These are phyloP conservation scores for Amanita exitialis DNA, from an alignment of 768 basidiomycete genomes.

Conservation along the genomic window DNA sequence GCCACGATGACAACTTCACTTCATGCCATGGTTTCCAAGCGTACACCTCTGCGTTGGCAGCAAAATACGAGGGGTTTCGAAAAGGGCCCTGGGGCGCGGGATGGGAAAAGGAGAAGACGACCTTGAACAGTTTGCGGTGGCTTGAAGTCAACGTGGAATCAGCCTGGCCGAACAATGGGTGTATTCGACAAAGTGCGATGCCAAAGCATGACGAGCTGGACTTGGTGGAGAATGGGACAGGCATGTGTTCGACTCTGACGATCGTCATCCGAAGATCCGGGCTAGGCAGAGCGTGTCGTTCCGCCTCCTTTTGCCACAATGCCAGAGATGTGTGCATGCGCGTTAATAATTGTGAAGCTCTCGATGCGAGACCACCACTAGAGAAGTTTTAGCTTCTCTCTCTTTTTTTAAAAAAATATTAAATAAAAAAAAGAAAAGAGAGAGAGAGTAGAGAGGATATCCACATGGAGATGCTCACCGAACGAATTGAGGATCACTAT, in stretches of 20 bases:
- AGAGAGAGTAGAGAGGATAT: too few species aligned
- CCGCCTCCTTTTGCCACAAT: conserved; percentile 40
- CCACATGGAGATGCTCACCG: too few species aligned
- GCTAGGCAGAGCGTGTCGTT: conserved; percentile 7
- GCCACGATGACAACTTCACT: background rate
- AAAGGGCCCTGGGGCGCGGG: background rate
- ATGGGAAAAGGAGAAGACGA: background rate
- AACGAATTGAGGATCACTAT: conserved; percentile 25
- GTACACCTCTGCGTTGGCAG: background rate
- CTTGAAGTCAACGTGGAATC: background rate
- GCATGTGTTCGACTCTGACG: background rate
- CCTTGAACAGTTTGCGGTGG: background rate
- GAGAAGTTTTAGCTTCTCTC: conserved; percentile 1
- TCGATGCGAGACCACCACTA: conserved; percentile 42
- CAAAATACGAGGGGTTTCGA: background rate
- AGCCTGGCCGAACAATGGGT: background rate
- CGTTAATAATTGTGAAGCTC: conserved; percentile 26
- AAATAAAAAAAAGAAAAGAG: too few species aligned
- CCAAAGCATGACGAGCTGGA: background rate
- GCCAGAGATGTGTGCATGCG: conserved; percentile 28
- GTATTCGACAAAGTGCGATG: conserved; percentile 5
- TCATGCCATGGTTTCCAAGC: conserved; percentile 4
- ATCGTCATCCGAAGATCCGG: conserved; percentile 3
- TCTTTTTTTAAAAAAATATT: too few species aligned
- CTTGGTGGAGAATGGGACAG: background rate